phyloP scores from a whole-genome alignment of 345 rosid species.

The Leavenworthia alabamica region DNA sequence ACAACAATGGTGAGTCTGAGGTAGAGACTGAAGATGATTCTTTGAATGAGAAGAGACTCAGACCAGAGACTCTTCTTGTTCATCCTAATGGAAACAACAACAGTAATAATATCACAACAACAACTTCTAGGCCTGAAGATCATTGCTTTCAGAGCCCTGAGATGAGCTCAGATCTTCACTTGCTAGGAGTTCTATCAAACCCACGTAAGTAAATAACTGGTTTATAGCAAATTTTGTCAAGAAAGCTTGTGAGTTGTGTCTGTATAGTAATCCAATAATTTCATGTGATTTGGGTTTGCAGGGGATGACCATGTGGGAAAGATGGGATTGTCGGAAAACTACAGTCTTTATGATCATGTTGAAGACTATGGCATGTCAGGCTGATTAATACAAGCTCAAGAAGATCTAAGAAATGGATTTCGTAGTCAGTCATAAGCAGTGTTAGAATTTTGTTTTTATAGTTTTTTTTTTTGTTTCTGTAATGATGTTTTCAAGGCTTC shows the following conservation, averaged over 20 bases:
- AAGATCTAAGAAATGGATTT: no score
- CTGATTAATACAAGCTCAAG: no score
- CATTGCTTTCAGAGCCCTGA: conserved; percentile 71
- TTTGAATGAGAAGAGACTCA: conserved; percentile 54
- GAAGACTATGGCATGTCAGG: conserved; percentile 61
- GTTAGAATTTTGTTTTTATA: not conserved
- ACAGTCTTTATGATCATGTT: conserved; percentile 53
- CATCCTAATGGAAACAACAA: conserved; percentile 41
- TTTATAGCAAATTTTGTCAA: no score
- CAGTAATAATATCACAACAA: conserved; percentile 1
- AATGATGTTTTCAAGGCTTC: not conserved
- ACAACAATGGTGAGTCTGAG: conserved; percentile 65
- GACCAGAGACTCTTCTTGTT: conserved; percentile 47
- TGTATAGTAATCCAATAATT: not conserved
- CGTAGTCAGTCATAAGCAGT: no score
- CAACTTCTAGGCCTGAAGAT: conserved; percentile 40
- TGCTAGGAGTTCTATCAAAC: conserved; percentile 48
- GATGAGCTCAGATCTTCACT: conserved; percentile 65
- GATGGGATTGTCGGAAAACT: conserved; percentile 61
- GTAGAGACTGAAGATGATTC: conserved; percentile 89
- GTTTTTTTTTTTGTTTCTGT: not conserved
- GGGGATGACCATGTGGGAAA: conserved; percentile 72
- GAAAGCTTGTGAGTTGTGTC: no score
- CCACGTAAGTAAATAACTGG: conserved; percentile 26
- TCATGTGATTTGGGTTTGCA: conserved; percentile 32